phyloP scores from a whole-genome alignment of 75 land plant genomes.

The Chamaecyparis obtusa region DNA sequence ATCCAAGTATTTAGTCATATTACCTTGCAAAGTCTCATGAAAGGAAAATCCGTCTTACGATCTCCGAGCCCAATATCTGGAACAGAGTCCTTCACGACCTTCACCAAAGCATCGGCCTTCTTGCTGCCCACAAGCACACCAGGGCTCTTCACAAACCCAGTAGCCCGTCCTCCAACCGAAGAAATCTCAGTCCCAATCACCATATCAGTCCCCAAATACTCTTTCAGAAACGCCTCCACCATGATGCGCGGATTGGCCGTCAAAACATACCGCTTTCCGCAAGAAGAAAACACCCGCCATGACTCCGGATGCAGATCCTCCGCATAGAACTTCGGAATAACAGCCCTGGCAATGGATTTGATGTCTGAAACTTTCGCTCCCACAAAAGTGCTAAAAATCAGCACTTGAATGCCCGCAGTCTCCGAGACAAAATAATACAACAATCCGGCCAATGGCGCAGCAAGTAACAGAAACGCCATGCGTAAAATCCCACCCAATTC shows the following conservation, averaged over 20 bases:
- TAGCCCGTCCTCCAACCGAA: slow-evolving; percentile 26
- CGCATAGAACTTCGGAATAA: slow-evolving; percentile 39
- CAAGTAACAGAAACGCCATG: slow-evolving; percentile 15
- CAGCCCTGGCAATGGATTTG: slow-evolving; percentile 36
- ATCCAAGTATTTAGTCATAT: too few relatives aligned
- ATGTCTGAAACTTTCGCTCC: slow-evolving; percentile 25
- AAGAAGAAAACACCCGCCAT: slow-evolving; percentile 37
- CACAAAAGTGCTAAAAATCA: slow-evolving; percentile 19
- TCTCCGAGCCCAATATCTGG: slow-evolving; percentile 35
- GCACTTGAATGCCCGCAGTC: slow-evolving; percentile 32
- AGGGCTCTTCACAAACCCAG: slow-evolving; percentile 27
- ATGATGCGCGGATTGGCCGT: slow-evolving; percentile 46
- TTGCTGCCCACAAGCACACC: slow-evolving; percentile 34
- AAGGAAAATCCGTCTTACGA: slow-evolving; percentile 25
- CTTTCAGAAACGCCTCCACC: slow-evolving; percentile 44
- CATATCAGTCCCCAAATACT: slow-evolving; percentile 34
- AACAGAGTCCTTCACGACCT: background rate
- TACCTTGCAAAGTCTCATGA: slow-evolving; percentile 42
- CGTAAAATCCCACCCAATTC: slow-evolving; percentile 30
- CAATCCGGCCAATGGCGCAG: slow-evolving; percentile 24
- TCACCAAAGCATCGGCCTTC: slow-evolving; percentile 13
- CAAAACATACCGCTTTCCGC: slow-evolving; percentile 28
- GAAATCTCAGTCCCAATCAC: slow-evolving; percentile 40
- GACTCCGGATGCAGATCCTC: slow-evolving; percentile 34
- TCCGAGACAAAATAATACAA: slow-evolving; percentile 26